Base-by-base conservation (phyloP, 1,284 basidiomycete species). In the Exsudoporus floridanus region DNA sequence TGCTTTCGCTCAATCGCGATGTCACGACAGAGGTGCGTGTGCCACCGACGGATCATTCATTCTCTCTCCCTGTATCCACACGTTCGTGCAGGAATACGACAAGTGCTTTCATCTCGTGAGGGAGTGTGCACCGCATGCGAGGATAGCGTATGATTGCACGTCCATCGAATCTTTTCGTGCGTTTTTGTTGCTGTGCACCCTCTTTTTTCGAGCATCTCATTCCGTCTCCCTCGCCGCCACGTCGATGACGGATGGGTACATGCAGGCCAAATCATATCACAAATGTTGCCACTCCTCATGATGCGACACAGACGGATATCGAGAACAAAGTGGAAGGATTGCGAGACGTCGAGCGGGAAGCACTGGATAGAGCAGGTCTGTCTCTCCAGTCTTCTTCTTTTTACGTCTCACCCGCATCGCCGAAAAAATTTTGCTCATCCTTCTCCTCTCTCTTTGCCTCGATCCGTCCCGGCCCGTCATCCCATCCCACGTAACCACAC, bases 281-380 rank as follows among this genome's bases (percentile, higher is more conserved):
- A 84, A 55, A 83, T 90, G 73, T 73, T 90, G n/a, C 88, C 88
- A 0, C 74, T 89, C 14, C 80, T 90, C 58, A 90, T 90, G 86
- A 90, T 90, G 88, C 75, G 88, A 16, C 88, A 90, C 67, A 76
- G 88, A 54, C 81, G 87, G 27, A 86, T 90, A 66, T 86, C 88
- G 4, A 77, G 88, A 18, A 71, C 81, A 18, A 83, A 84, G 56
- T 90, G 88, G 88, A 74, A 77, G 50, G 86, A 90, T 56, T 76
- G 78, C 53, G 69, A 75, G 28, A 85, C 80, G 0, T 62, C 76
- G 1, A 78, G 74, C 34, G 86, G 86, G 36, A 90, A 90, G 59
- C 87, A 86, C 57, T 90, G 85, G 83, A 90, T 90, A 53, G 86
- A 90, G 59, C 86, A 87, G 77, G 86, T 86, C 53, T 49, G 77